Base-by-base conservation (phyloP, 352 stramenopile genomes). In the Pythium sp. region DNA sequence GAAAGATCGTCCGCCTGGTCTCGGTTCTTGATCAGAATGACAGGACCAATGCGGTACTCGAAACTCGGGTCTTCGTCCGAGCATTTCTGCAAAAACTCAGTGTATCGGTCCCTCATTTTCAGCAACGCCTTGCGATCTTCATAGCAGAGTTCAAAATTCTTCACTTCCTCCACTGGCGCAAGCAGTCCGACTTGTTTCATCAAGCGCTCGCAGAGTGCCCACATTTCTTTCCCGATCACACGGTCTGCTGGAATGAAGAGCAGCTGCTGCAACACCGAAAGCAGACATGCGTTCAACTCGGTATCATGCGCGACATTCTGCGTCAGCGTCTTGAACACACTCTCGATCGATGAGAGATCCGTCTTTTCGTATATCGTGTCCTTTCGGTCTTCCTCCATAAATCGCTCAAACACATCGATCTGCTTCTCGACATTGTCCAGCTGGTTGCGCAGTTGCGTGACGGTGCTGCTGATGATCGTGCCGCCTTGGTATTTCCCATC, bases 361-460 rank as follows among this genome's bases (percentile, higher is more conserved):
- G 87, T 95, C 41, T 82, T 73, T 55, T 91, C 84, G 72, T 91
- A 95, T 62, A 95, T 91, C 14, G 87, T 93, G 68, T 93, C 82
- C 75, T 93, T 93, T 15, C 87, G 87, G 64, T 95, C 87, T 49
- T 95, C 87, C 64, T 93, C 87, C 87, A 93, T 93, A 56, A 95
- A 95, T 18, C 86, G 80, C 65, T 95, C 87, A 60, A 95, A 95
- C 53, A 95, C 87, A 69, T 95, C 87, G 55, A 95, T 95, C 62
- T 95, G 87, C 64, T 93, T 93, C 64, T 95, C 87, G 79, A 95
- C 90, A 65, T 92, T 95, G 73, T 95, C 87, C 22, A 95, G 66
- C 54, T 95, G 87, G 57, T 86, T 92, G 5, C 87, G 84, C 58
- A 95, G 72, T 65, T 93, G 83, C 12, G 82, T 88, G 43, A 89